Evolutionary conservation across 495 filamentous ascomycete species (phyloP).

Genomic region (Penicilliopsis zonata): DNA sequence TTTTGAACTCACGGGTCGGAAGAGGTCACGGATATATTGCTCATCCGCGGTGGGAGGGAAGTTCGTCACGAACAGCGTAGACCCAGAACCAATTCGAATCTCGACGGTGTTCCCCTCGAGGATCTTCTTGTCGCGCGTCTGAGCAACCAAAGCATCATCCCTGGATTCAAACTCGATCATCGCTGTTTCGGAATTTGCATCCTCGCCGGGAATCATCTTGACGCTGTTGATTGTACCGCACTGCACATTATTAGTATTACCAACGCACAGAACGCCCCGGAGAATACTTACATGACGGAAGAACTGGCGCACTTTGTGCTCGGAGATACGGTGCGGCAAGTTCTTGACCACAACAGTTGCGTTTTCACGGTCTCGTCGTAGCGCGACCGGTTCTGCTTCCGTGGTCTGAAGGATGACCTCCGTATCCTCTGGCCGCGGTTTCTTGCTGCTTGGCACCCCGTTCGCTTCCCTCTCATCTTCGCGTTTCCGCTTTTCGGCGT

Average conservation of each 20-base stretch:
- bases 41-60: constrained; percentile 83
- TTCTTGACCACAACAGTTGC: constrained; percentile 71
- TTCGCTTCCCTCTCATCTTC: constrained; percentile 40
- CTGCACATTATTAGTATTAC: constrained; percentile 17
- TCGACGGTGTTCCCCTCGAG: constrained; percentile 59
- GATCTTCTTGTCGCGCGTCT: constrained; percentile 64
- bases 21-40: constrained; percentile 60
- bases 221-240: constrained; percentile 73
- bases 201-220: constrained; percentile 45
- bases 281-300: constrained; percentile 57
- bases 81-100: constrained; percentile 57
- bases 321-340: constrained; percentile 54
- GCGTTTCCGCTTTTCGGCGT: constrained; percentile 57
- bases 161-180: constrained; percentile 73
- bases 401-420: constrained; percentile 19
- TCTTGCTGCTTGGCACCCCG: constrained; percentile 40
- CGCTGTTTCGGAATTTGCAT: constrained; percentile 49
- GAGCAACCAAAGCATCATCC: constrained; percentile 71
- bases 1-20: constrained; percentile 39
- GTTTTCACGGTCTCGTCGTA: constrained; percentile 80
- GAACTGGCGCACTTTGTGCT: constrained; percentile 69
- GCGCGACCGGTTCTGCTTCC: constrained; percentile 22
- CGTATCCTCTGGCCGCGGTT: constrained; percentile 41
- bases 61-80: constrained; percentile 83
- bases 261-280: neutral